phyloP scores from a whole-genome alignment of 2,329 filamentous ascomycete genomes.

The Juglanconis juglandina region DNA sequence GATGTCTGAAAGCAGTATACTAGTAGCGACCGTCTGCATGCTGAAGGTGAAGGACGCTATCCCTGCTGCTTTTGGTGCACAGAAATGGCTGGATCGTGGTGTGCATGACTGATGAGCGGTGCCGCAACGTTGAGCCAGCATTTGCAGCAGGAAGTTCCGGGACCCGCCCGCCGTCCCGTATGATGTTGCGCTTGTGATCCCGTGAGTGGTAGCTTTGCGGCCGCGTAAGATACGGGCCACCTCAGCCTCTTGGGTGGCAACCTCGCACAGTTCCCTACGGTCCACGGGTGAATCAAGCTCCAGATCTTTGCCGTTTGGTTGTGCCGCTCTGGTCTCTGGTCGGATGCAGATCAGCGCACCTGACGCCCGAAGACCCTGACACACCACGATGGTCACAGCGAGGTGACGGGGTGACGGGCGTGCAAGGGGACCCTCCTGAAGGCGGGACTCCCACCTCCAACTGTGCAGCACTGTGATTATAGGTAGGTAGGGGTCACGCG shows the following conservation, averaged over 20 bases:
- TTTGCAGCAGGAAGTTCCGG: conserved; percentile 7
- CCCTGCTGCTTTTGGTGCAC: not conserved
- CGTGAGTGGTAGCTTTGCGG: conserved; percentile 11
- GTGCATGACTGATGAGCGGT: conserved; percentile 1
- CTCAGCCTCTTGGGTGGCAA: conserved; percentile 9
- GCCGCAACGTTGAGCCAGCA: conserved; percentile 7
- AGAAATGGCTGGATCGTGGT: not conserved
- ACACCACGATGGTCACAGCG: not conserved
- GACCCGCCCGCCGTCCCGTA: conserved; percentile 6
- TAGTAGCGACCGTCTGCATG: not conserved
- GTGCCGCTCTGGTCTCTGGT: conserved; percentile 8
- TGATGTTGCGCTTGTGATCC: conserved; percentile 1
- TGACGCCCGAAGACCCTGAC: conserved; percentile 4
- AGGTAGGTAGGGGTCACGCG: not conserved
- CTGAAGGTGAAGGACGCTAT: not conserved
- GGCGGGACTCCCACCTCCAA: not conserved
- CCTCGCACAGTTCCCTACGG: not conserved
- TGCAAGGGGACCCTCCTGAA: not conserved
- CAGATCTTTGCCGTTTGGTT: conserved; percentile 3
- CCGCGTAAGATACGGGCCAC: conserved; percentile 17
- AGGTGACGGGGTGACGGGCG: not conserved
- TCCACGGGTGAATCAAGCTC: conserved; percentile 2
- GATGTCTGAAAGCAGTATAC: no score
- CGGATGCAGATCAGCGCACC: conserved; percentile 14
- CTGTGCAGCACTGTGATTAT: not conserved